Conservation (phyloP, 768 basidiomycete species). For the Tricholoma saponaceum region DNA sequence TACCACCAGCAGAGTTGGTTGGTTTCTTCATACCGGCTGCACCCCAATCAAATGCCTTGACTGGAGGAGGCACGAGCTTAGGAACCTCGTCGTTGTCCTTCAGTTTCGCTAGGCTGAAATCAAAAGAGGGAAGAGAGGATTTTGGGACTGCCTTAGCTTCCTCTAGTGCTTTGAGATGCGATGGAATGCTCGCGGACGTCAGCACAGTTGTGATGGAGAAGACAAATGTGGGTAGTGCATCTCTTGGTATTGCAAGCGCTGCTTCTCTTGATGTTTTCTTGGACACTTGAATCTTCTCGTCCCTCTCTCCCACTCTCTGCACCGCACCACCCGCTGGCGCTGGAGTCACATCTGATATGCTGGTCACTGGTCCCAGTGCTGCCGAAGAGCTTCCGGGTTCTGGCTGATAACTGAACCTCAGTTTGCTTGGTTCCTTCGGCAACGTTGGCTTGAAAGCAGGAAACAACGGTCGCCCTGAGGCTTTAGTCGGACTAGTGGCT, state of each 20-base stretch:
- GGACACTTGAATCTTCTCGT: neutral
- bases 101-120: conserved; percentile 20
- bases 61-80: conserved; percentile 12
- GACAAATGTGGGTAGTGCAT: conserved; percentile 33
- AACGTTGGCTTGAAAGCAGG: conserved; percentile 43
- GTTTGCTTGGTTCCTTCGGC: conserved; percentile 76
- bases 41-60: conserved; percentile 54
- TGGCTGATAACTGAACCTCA: conserved; percentile 67
- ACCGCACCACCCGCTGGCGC: neutral
- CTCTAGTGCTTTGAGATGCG: conserved; percentile 25
- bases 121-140: conserved; percentile 43
- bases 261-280: conserved; percentile 18
- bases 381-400: conserved; percentile 33
- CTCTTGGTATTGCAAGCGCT: conserved; percentile 23
- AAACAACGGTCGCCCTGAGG: conserved; percentile 19
- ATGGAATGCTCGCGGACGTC: conserved; percentile 13
- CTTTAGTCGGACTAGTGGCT: conserved; percentile 14
- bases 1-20: conserved; percentile 18
- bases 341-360: conserved; percentile 4
- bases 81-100: neutral
- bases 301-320: neutral
- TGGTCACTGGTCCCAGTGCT: conserved; percentile 11
- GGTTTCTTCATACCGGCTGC: conserved; percentile 57
- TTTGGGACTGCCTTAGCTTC: conserved; percentile 36
- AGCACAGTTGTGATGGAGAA: conserved; percentile 28